Evolutionary conservation across 345 rosid species (phyloP).

Genomic region (rapeseed (Brassica napus)): DNA sequence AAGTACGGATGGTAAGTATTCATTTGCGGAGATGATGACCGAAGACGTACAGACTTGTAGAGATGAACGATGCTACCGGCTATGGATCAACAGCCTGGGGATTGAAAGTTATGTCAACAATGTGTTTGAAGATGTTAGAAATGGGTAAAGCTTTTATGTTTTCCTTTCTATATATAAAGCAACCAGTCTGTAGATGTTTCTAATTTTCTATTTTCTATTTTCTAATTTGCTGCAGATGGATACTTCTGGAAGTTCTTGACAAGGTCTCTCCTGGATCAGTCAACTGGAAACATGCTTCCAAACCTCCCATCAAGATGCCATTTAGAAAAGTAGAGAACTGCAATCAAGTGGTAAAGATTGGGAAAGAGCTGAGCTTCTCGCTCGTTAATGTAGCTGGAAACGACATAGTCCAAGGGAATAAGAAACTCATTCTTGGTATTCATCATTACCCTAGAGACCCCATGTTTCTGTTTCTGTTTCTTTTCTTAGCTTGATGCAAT

Average conservation of each 20-base stretch:
- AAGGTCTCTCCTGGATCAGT: slow-evolving; percentile 80
- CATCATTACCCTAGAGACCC: slow-evolving; percentile 19
- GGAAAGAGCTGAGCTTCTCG: slow-evolving; percentile 74
- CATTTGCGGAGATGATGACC: slow-evolving; percentile 90
- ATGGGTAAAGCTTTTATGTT: slow-evolving; percentile 53
- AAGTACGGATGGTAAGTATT: slow-evolving; percentile 59
- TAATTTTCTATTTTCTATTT: no score
- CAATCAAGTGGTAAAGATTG: slow-evolving; percentile 86
- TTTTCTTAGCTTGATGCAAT: background rate
- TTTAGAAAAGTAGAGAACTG: slow-evolving; percentile 94
- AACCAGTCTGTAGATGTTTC: background rate
- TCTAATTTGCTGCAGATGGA: slow-evolving; percentile 54
- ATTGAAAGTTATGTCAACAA: slow-evolving; percentile 71
- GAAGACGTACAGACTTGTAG: slow-evolving; percentile 82
- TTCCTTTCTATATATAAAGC: background rate
- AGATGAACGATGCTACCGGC: slow-evolving; percentile 88
- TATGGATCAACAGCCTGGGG: slow-evolving; percentile 96
- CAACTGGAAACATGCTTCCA: slow-evolving; percentile 90
- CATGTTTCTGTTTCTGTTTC: slow-evolving; percentile 6
- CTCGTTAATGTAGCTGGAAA: slow-evolving; percentile 88
- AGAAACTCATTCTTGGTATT: slow-evolving; percentile 92
- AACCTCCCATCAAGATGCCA: slow-evolving; percentile 95
- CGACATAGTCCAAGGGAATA: slow-evolving; percentile 92
- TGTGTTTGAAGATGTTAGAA: slow-evolving; percentile 88
- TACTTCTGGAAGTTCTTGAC: slow-evolving; percentile 89